phyloP scores from a whole-genome alignment of 345 rosid species.

The Stellera chamaejasme region DNA sequence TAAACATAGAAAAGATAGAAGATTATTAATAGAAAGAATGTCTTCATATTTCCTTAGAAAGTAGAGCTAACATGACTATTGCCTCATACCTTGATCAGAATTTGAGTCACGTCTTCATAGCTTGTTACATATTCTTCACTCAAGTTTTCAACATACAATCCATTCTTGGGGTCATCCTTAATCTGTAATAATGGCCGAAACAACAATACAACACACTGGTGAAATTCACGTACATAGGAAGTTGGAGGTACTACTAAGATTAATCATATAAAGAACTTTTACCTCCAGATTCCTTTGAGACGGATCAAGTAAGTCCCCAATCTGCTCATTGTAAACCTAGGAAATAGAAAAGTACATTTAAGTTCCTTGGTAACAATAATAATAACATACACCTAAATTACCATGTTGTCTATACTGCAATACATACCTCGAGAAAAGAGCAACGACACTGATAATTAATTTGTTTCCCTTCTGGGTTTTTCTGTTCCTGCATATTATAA shows the following conservation, averaged over 20 bases:
- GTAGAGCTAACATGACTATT: neutral
- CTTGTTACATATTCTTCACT: conserved; percentile 78
- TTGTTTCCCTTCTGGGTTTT: conserved; percentile 55
- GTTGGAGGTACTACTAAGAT: neutral
- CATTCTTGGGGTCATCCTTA: conserved; percentile 75
- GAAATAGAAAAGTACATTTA: conserved; percentile 4
- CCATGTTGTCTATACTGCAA: neutral
- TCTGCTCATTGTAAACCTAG: conserved; percentile 86
- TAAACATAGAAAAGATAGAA: neutral
- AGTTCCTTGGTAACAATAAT: too few species aligned
- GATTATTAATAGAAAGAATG: neutral
- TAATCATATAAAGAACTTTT: conserved; percentile 2
- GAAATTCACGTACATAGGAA: neutral
- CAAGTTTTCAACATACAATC: conserved; percentile 73
- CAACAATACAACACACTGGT: neutral
- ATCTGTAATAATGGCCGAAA: conserved; percentile 36
- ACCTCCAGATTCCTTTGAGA: conserved; percentile 92
- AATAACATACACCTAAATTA: too few species aligned
- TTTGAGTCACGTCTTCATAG: conserved; percentile 78
- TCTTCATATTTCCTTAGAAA: neutral
- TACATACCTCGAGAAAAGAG: conserved; percentile 86
- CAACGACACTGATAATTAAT: conserved; percentile 91
- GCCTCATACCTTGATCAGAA: conserved; percentile 72
- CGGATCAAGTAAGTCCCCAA: conserved; percentile 90
- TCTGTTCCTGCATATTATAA: conserved; percentile 49